Conservation (phyloP, 129 eudicot species). For the Cynara cardunculus region DNA sequence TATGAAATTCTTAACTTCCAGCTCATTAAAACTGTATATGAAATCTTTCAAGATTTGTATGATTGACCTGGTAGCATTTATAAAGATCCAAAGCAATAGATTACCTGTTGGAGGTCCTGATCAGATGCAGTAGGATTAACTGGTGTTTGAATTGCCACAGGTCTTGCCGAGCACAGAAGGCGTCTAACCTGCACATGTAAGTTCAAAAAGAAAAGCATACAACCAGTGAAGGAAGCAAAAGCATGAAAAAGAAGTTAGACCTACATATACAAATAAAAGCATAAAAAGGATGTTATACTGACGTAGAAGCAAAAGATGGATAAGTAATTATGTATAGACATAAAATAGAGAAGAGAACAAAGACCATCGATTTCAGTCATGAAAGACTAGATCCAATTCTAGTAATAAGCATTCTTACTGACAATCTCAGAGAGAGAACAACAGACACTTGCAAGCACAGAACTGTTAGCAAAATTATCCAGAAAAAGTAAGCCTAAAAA, state of each 20-base stretch:
- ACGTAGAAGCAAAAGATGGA: background rate
- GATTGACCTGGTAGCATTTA: background rate
- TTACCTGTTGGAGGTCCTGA: slow-evolving; percentile 96
- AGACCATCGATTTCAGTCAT: slow-evolving; percentile 2
- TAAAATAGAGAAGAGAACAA: background rate
- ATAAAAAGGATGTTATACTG: background rate
- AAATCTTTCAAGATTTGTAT: slow-evolving; percentile 1
- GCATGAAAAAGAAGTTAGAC: background rate
- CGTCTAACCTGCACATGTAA: slow-evolving; percentile 69
- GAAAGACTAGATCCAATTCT: background rate
- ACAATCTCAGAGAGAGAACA: background rate
- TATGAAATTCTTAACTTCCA: background rate
- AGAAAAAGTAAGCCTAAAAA: slow-evolving; percentile 6
- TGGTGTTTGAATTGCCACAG: slow-evolving; percentile 84
- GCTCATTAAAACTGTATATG: slow-evolving; percentile 1
- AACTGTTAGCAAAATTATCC: background rate
- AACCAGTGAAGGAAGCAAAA: slow-evolving; percentile 5
- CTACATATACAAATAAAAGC: background rate
- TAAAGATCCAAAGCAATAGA: slow-evolving; percentile 7
- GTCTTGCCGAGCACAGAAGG: slow-evolving; percentile 90
- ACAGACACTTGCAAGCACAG: background rate
- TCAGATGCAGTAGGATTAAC: slow-evolving; percentile 85
- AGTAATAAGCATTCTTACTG: background rate
- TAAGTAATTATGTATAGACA: background rate
- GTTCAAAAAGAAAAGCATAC: slow-evolving; percentile 12